phyloP scores from a whole-genome alignment of 1,139 yeast genomes.

The Sugiyamaella castrensis region DNA sequence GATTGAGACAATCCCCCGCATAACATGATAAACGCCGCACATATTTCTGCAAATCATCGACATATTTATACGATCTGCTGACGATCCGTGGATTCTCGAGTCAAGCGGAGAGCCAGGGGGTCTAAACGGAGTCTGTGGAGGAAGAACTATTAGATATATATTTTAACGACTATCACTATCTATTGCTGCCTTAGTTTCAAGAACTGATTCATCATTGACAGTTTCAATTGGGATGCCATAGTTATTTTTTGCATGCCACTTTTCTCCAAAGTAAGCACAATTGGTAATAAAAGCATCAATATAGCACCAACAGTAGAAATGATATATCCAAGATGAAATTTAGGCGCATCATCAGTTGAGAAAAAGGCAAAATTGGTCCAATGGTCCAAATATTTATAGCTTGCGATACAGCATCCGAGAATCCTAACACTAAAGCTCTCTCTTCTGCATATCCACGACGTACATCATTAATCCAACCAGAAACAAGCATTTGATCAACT shows the following conservation, averaged over 20 bases:
- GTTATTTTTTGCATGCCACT: conserved; percentile 22
- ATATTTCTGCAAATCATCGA: no score
- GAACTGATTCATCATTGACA: no score
- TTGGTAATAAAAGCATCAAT: conserved; percentile 39
- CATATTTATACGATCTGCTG: no score
- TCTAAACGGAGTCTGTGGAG: no score
- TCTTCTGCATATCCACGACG: conserved; percentile 41
- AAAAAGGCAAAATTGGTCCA: conserved; percentile 44
- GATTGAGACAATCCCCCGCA: no score
- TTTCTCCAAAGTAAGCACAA: conserved; percentile 30
- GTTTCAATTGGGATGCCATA: background rate
- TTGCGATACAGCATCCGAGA: conserved; percentile 44
- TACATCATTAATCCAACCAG: conserved; percentile 41
- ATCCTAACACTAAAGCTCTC: conserved; percentile 42
- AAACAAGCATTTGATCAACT: conserved; percentile 40
- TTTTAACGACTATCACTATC: no score
- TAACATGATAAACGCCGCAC: no score
- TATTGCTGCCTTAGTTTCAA: no score
- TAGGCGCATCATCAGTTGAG: conserved; percentile 42
- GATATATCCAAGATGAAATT: conserved; percentile 40
- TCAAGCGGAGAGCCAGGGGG: no score
- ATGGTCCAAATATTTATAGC: conserved; percentile 41
- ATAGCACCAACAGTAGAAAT: conserved; percentile 38
- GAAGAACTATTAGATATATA: no score
- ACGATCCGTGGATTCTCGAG: no score